Evolutionary conservation across 768 basidiomycete genomes (phyloP), one percentile per base, ranked within the genome.

Genomic region (Candolleomyces aberdarensis): DNA sequence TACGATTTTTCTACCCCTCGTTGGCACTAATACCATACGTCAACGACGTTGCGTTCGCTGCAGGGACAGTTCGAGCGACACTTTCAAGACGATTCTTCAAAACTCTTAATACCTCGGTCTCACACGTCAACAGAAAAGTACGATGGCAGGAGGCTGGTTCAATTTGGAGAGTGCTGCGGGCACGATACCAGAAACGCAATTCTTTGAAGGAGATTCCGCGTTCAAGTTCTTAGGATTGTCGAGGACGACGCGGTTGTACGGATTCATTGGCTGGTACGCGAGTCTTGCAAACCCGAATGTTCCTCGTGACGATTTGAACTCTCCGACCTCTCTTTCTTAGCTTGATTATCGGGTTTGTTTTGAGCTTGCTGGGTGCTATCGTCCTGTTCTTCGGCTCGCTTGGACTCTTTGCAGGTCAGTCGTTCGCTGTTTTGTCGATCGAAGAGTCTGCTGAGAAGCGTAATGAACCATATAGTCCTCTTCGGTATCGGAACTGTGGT

Each of bases 171-270:
- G 87, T 4, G 88, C 83, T 15, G 62, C 51, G 78, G 78, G 76
- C 57, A 72, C 80, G 53, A 81, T 92, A 41, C 88, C 92, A 6
- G 91, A 94, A 68, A 87, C 83, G 43, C 86, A 89, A 63, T 89
- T 90, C 75, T 94, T 94, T 63, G 92, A 96, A 75, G 89, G 92
- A 29, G 91, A 94, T 67, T 89, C 93, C 13, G 93, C 94, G 7
- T 96, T 93, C 81, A 83, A 81, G 60, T 86, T 85, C 61, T 79
- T 97, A 11, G 86, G 87, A 2, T 78, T 96, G 57, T 89, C 93
- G 41, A 81, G 87, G 65, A 92, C 83, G 17, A 88, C 93, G 66
- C 76, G 94, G 54, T 74, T 97, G 62, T 95, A 94, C 74, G 94
- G 95, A 11, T 96, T 97, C 69, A 73, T 81, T 56, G 89, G 81